Conservation (phyloP, 139 green algal genomes). For the Chlorella sorokiniana region DNA sequence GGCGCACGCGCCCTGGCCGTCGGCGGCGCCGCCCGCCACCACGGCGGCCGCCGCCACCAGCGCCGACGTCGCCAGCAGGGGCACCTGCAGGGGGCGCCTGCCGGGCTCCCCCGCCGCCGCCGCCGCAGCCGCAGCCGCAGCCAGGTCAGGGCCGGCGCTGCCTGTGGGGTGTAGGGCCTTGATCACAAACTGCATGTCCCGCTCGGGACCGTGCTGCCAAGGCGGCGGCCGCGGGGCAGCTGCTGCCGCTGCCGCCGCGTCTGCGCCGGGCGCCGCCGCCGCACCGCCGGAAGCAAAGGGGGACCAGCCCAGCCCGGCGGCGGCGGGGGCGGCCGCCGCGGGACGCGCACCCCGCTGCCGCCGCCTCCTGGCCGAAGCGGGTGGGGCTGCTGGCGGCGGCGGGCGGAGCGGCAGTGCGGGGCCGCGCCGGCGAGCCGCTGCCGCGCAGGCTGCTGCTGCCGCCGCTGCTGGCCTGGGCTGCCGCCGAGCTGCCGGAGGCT, state of each 20-base stretch:
- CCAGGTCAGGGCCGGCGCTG: background rate
- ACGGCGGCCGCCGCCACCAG: background rate
- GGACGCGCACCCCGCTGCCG: slow-evolving; percentile 4
- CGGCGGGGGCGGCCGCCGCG: background rate
- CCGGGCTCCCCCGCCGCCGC: background rate
- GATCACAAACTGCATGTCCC: background rate
- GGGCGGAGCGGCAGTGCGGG: background rate
- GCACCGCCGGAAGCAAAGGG: background rate
- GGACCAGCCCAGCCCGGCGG: background rate
- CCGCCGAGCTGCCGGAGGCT: background rate
- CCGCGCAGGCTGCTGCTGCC: slow-evolving; percentile 21
- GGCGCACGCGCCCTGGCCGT: background rate
- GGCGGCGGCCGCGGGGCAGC: no score
- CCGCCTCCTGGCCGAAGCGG: slow-evolving; percentile 8
- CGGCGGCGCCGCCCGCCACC: background rate
- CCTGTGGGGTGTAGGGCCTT: background rate
- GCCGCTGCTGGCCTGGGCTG: background rate
- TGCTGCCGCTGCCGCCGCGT: no score
- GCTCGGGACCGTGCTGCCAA: background rate
- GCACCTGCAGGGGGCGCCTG: background rate
- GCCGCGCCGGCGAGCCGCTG: slow-evolving; percentile 7
- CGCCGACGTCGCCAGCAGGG: background rate
- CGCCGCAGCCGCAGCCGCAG: no score
- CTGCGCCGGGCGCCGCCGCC: background rate
- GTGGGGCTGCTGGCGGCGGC: background rate